Evolutionary conservation across 2,329 filamentous ascomycete genomes (phyloP), one percentile per base, ranked within the genome.

Genomic region (Didymella segeticola): DNA sequence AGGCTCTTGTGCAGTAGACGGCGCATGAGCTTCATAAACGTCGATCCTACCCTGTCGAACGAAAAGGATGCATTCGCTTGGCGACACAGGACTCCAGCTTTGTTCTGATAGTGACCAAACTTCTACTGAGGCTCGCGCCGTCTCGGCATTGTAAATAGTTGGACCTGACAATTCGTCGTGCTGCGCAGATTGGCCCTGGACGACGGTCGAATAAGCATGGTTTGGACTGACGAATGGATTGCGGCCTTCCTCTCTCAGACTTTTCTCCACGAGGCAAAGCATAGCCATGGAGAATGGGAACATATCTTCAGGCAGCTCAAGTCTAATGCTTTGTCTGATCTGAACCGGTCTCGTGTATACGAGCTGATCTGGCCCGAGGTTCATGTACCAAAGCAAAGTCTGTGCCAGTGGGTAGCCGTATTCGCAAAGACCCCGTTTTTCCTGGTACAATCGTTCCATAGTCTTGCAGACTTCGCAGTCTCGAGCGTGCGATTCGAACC

Each of bases 401-500:
- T 68, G 59, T 11, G 66, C 69, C 2, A 59, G 42, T 2, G 45
- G 26, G 26, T 66, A 67, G 8, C 70, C 70, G 7, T 56, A 49
- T 2, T 50, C 42, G 19, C 70, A 73, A 0, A 72, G 57, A 14
- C 54, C 37, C 17, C 38, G 33, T 10, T 55, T 54, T 29, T 67
- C 49, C 2, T 46, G 37, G 49, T 70, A 72, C 2, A 69, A 39
- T 17, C 43, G 51, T 5, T 57, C 43, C 14, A 67, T 59, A 12
- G 59, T 47, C 20, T 53, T 59, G 46, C 70, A 73, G 1, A 37
- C 62, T 9, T 25, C 19, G 31, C 69, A 73, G 25, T 50, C 55
- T 31, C 49, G 49, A 6, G 64, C 67, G 49, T 73, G 70, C 12
- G 46, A 55, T 38, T 73, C 70, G 27, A 72, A 73, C 1, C 36